These are phyloP conservation scores for Nemania sp. DNA, from an alignment of 2,329 filamentous ascomycete species.

Conservation along the genomic window DNA sequence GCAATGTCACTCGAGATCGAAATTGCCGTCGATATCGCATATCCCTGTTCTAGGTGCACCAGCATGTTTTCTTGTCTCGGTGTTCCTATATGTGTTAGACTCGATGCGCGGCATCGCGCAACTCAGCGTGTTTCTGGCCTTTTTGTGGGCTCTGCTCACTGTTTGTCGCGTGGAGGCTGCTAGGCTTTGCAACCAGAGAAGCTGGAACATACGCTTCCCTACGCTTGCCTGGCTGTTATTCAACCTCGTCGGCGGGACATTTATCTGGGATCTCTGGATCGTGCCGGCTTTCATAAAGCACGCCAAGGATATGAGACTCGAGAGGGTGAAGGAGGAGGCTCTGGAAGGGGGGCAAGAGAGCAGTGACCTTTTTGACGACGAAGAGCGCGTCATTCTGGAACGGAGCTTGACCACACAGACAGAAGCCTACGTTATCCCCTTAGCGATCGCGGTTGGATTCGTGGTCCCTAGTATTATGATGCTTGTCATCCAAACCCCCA, in stretches of 20 bases:
- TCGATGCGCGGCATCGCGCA: slow-evolving; percentile 57
- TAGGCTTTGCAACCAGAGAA: slow-evolving; percentile 54
- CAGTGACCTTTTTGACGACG: slow-evolving; percentile 9
- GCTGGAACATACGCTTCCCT: slow-evolving; percentile 51
- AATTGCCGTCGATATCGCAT: slow-evolving; percentile 58
- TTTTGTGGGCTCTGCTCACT: slow-evolving; percentile 61
- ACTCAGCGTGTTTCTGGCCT: slow-evolving; percentile 58
- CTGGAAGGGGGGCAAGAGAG: background rate
- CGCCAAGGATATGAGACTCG: slow-evolving; percentile 52
- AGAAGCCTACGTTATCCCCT: slow-evolving; percentile 69
- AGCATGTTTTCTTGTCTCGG: slow-evolving; percentile 63
- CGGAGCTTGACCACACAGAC: slow-evolving; percentile 57
- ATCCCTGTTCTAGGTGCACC: slow-evolving; percentile 60
- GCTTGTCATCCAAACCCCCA: slow-evolving; percentile 56
- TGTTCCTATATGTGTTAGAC: slow-evolving; percentile 59
- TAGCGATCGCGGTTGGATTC: slow-evolving; percentile 61
- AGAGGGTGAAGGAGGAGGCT: slow-evolving; percentile 36
- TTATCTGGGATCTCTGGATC: slow-evolving; percentile 65
- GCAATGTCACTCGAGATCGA: slow-evolving; percentile 63
- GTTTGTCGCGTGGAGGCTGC: slow-evolving; percentile 64
- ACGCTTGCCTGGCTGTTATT: slow-evolving; percentile 60
- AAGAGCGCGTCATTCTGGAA: slow-evolving; percentile 27
- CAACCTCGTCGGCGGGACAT: slow-evolving; percentile 61
- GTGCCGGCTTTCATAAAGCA: slow-evolving; percentile 61
- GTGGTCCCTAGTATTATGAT: slow-evolving; percentile 60